Conservation (phyloP, 306 rosid genomes). For the Cicer yamashitae region DNA sequence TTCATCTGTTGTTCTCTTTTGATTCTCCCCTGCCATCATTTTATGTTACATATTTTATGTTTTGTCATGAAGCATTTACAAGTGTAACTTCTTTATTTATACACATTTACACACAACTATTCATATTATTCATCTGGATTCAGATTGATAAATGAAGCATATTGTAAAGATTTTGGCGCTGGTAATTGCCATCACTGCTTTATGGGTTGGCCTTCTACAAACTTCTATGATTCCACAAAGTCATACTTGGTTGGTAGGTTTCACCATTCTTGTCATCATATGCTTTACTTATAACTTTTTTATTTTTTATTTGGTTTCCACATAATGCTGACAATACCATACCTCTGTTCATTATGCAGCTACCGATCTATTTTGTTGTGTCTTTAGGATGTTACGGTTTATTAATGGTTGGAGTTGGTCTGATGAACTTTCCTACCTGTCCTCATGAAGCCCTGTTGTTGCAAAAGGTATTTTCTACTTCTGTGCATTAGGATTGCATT, state of each 20-base stretch:
- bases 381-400: slow-evolving; percentile 93
- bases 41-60: background rate
- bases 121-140: slow-evolving; percentile 25
- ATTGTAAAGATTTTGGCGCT: slow-evolving; percentile 71
- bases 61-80: slow-evolving; percentile 31
- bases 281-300: slow-evolving; percentile 14
- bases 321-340: slow-evolving; percentile 36
- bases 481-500: slow-evolving; percentile 5
- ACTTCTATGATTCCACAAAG: slow-evolving; percentile 58
- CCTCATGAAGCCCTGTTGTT: slow-evolving; percentile 76
- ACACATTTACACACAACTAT: background rate
- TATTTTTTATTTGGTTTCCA: slow-evolving; percentile 12
- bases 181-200: slow-evolving; percentile 65
- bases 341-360: slow-evolving; percentile 55
- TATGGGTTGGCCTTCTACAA: slow-evolving; percentile 81
- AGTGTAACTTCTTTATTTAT: background rate
- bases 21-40: background rate
- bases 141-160: slow-evolving; percentile 72
- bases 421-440: slow-evolving; percentile 85
- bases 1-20: background rate
- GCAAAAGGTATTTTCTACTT: slow-evolving; percentile 63
- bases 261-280: background rate
- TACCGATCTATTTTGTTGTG: slow-evolving; percentile 77
- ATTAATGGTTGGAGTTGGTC: slow-evolving; percentile 92
- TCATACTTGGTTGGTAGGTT: slow-evolving; percentile 86